Evolutionary conservation across 176 grass and related monocot genomes (phyloP).

Genomic region (Alopecurus myosuroides): DNA sequence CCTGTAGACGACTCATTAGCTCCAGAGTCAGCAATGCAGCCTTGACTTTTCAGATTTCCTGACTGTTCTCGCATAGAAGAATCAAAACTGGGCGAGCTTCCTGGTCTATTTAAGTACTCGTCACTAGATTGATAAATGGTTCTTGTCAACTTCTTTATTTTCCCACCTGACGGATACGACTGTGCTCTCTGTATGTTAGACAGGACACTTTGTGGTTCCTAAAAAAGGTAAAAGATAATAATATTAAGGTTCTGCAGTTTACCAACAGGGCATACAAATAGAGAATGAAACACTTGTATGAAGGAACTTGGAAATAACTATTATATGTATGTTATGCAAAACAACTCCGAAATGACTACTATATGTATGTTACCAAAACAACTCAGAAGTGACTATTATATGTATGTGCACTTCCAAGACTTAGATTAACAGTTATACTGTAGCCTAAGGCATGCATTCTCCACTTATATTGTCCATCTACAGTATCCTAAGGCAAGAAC

Average conservation of each 20-base stretch:
- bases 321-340: no score
- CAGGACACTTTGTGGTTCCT: conserved; percentile 54
- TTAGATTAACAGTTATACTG: background rate
- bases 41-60: conserved; percentile 22
- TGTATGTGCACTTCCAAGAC: background rate
- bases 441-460: background rate
- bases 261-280: conserved; percentile 1
- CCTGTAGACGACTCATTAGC: conserved; percentile 29
- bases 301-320: no score
- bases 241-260: conserved; percentile 15
- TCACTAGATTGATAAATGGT: conserved; percentile 22
- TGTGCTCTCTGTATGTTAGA: conserved; percentile 22
- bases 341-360: background rate
- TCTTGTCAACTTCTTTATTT: conserved; percentile 77
- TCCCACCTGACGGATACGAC: conserved; percentile 60
- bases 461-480: background rate
- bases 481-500: background rate
- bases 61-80: conserved; percentile 25
- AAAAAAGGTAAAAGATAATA: conserved; percentile 22
- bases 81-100: conserved; percentile 34
- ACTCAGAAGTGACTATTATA: background rate
- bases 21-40: conserved; percentile 11
- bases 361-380: conserved; percentile 15
- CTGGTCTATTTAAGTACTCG: conserved; percentile 24
- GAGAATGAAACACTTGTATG: conserved; percentile 3